Evolutionary conservation across 108 stramenopile species (phyloP), one percentile per base, ranked within the genome.

Genomic region (Cyclostephanos invisitatus): DNA sequence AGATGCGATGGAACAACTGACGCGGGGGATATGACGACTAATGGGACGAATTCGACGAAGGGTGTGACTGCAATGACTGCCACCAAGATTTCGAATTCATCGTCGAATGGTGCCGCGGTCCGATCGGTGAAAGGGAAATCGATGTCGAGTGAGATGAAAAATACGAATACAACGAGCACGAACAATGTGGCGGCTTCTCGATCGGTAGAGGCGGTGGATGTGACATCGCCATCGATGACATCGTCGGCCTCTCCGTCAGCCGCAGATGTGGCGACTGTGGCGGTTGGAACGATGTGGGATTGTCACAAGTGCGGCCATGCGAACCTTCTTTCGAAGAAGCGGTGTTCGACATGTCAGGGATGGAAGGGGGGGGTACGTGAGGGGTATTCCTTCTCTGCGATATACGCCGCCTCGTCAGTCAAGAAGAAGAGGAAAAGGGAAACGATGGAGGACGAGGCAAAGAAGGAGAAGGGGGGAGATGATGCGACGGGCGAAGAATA

Each of bases 341-440:
- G 40, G n/a, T 61, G 60, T 11, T 61, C 36, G 3, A 2, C 37
- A 4, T 61, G 60, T 44, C 18, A 36, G 36, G 60, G 38, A 29
- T 61, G 60, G 60, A 61, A 20, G 40, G 60, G 60, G 15, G 60
- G 60, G 7, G 7, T 21, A 18, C 25, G 60, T 2, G 40, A 61
- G 60, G 60, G 60, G 21, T 61, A 61, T 20, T 61, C 60, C 21
- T 7, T 4, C 27, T 27, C 53, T 0, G 12, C 22, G 8, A 54
- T 54, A 57, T 57, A 27, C 24, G 56, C 55, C 0, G 28, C 29
- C 0, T 12, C 29, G 4, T 32, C 32, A 4, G 32, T 2, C 32
- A 32, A 4, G 12, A 57, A n/a, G 27, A 57, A 17, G 29, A 22
- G 22, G 53, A 54, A 54, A 24, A 27, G 22, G 8, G 56, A 12